Evolutionary conservation across 495 filamentous ascomycete species (phyloP).

Genomic region (Echria macrotheca): DNA sequence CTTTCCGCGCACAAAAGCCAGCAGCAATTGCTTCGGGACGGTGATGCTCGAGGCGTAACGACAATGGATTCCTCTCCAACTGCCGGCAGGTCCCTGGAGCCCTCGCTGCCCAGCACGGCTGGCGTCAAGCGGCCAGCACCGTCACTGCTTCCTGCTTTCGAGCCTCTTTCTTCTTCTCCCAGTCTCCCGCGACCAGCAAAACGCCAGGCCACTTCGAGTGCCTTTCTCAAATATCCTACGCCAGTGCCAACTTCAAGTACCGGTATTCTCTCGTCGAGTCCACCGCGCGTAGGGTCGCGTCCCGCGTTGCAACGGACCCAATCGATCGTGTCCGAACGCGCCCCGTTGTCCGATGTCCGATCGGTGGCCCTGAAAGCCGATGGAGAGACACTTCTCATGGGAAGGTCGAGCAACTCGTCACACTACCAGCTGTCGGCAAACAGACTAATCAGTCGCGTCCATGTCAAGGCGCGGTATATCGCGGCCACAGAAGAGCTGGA

Average conservation of each 20-base stretch:
- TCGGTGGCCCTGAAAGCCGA: conserved; percentile 73
- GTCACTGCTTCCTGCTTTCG: conserved; percentile 84
- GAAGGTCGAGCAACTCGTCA: conserved; percentile 85
- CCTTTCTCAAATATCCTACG: conserved; percentile 70
- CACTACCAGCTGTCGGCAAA: conserved; percentile 89
- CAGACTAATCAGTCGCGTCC: conserved; percentile 83
- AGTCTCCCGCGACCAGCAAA: conserved; percentile 68
- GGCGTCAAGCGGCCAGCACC: conserved; percentile 75
- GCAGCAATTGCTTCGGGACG: too few relatives aligned
- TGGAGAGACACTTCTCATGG: conserved; percentile 79
- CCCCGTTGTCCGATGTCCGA: conserved; percentile 75
- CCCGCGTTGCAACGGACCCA: conserved; percentile 52
- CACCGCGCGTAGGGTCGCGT: conserved; percentile 55
- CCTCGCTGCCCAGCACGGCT: conserved; percentile 43
- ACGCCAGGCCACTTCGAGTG: conserved; percentile 53
- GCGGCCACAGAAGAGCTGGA: conserved; percentile 56
- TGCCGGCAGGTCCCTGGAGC: conserved; percentile 22
- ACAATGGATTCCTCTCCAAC: conserved; percentile 30
- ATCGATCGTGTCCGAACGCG: conserved; percentile 74
- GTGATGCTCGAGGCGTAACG: too few relatives aligned
- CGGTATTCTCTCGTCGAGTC: conserved; percentile 84
- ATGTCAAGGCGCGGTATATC: conserved; percentile 83
- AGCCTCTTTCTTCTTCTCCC: conserved; percentile 86
- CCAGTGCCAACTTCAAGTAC: conserved; percentile 92
- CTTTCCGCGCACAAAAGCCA: background rate